These are phyloP conservation scores for Penicillium maclennaniae DNA, from an alignment of 495 filamentous ascomycete genomes.

Conservation along the genomic window DNA sequence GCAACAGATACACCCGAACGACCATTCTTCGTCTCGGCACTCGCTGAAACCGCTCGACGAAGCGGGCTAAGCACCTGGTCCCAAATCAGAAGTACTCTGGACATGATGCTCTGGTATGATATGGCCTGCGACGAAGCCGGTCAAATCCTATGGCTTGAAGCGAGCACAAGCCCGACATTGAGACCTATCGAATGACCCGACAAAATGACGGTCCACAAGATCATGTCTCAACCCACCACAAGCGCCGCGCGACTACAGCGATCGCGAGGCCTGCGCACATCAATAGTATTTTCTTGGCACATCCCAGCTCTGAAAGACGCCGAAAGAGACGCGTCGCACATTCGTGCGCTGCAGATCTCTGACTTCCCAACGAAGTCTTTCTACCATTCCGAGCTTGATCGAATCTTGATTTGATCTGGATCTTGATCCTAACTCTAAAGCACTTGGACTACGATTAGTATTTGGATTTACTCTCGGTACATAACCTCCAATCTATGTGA, in stretches of 20 bases:
- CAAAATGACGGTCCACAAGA: not conserved
- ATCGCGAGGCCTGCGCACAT: too few species aligned
- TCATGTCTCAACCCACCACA: not conserved
- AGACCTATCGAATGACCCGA: not conserved
- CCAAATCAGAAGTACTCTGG: slow-evolving; percentile 19
- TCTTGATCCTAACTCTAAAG: too few species aligned
- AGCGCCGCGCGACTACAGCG: not conserved
- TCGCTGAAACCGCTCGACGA: slow-evolving; percentile 16
- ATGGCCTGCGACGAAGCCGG: slow-evolving; percentile 33
- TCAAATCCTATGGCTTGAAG: slow-evolving; percentile 28
- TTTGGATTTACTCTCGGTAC: not conserved
- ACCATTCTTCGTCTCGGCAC: slow-evolving; percentile 28
- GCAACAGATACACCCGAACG: slow-evolving; percentile 24
- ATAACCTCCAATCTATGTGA: not conserved
- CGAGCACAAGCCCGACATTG: not conserved
- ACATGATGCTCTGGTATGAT: slow-evolving; percentile 35
- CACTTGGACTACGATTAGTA: not conserved
- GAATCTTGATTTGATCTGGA: too few species aligned
- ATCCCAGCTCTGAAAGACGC: too few species aligned
- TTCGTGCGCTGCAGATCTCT: too few species aligned
- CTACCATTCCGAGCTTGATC: too few species aligned
- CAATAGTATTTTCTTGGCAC: too few species aligned
- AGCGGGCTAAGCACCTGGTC: slow-evolving; percentile 24
- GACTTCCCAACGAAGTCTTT: too few species aligned
- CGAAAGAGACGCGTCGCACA: too few species aligned